Conservation (phyloP, 164 flowering plant genomes). For the Pachysandra terminalis region DNA sequence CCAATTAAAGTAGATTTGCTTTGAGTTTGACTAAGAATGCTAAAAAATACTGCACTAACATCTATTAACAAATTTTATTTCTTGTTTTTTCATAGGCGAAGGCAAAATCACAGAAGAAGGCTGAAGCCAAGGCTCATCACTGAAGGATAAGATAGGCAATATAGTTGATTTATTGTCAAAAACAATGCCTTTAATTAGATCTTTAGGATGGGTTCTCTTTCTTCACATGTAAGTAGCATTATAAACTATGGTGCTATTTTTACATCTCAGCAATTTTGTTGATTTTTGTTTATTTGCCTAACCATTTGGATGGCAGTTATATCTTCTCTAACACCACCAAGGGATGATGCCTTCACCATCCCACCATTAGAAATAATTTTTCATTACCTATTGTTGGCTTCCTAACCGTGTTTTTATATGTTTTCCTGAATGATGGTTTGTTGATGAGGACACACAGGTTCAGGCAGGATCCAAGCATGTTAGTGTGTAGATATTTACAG, state of each 20-base stretch:
- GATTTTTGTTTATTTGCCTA: neutral
- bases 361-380: neutral
- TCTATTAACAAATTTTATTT: too few relatives aligned
- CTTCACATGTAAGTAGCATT: neutral
- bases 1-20: too few relatives aligned
- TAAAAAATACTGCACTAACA: neutral
- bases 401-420: too few relatives aligned
- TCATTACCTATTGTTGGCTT: too few relatives aligned
- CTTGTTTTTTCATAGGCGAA: slow-evolving; percentile 30
- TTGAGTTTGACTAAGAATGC: too few relatives aligned
- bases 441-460: too few relatives aligned
- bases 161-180: slow-evolving; percentile 1
- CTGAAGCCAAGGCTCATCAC: slow-evolving; percentile 53
- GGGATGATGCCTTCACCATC: neutral
- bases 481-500: too few relatives aligned
- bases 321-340: neutral
- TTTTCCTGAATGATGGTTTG: too few relatives aligned
- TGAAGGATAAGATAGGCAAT: slow-evolving; percentile 16
- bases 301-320: neutral
- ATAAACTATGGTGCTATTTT: neutral
- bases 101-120: slow-evolving; percentile 47
- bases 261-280: neutral
- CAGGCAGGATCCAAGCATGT: too few relatives aligned
- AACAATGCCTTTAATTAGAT: neutral
- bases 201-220: neutral